phyloP scores from a whole-genome alignment of 768 basidiomycete species.

The Melanogaster broomeanus region DNA sequence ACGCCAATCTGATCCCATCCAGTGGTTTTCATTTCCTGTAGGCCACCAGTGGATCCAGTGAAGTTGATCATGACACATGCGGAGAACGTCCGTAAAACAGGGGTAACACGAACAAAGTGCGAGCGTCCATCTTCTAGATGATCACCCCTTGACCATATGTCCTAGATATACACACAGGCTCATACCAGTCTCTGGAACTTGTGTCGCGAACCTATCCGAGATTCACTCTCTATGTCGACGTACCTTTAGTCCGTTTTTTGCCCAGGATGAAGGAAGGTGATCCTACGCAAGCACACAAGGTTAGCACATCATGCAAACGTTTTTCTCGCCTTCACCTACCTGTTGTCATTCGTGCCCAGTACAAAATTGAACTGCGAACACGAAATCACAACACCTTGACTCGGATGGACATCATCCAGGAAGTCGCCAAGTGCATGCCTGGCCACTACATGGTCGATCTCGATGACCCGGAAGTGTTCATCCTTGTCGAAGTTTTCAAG shows the following conservation, averaged over 20 bases:
- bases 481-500: slow-evolving; percentile 85
- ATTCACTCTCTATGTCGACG: slow-evolving; percentile 62
- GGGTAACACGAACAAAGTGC: slow-evolving; percentile 66
- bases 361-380: slow-evolving; percentile 76
- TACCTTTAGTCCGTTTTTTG: slow-evolving; percentile 55
- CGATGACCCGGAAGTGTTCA: slow-evolving; percentile 66
- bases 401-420: slow-evolving; percentile 61
- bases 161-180: slow-evolving; percentile 69
- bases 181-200: slow-evolving; percentile 67
- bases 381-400: slow-evolving; percentile 76
- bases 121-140: not conserved
- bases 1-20: not conserved
- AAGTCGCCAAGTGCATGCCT: slow-evolving; percentile 71
- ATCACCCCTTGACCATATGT: slow-evolving; percentile 3
- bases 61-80: slow-evolving; percentile 65
- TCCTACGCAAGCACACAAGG: slow-evolving; percentile 47
- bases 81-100: slow-evolving; percentile 59
- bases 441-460: slow-evolving; percentile 67
- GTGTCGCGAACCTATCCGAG: slow-evolving; percentile 68
- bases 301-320: not conserved
- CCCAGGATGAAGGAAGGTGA: slow-evolving; percentile 37
- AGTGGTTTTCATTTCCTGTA: slow-evolving; percentile 85
- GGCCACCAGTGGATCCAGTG: slow-evolving; percentile 76
- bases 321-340: not conserved
- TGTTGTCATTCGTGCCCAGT: slow-evolving; percentile 43